phyloP scores from a whole-genome alignment of 108 stramenopile genomes.

The Skeletonema marinoi region DNA sequence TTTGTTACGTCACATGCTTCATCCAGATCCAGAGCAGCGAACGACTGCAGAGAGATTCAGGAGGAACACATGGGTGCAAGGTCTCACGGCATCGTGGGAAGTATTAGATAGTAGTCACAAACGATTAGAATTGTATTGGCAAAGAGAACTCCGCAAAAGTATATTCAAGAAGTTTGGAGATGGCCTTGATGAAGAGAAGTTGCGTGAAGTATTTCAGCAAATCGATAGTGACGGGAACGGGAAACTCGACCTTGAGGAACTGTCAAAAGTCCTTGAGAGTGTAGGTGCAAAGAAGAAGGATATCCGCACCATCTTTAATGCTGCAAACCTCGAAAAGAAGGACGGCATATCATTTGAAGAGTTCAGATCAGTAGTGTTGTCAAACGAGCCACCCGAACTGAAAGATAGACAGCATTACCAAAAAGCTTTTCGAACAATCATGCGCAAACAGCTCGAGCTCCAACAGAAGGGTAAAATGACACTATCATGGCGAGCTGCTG shows the following conservation, averaged over 20 bases:
- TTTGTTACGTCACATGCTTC: conserved; percentile 13
- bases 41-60: conserved; percentile 14
- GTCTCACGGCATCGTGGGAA: conserved; percentile 14
- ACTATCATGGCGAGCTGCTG: conserved; percentile 12
- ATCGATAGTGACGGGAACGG: conserved; percentile 20
- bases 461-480: neutral
- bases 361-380: conserved; percentile 2
- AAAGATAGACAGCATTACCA: conserved; percentile 15
- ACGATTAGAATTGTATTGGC: conserved; percentile 23
- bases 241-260: conserved; percentile 8
- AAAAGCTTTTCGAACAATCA: conserved; percentile 13
- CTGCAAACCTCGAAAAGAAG: conserved; percentile 8
- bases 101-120: conserved; percentile 7
- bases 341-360: conserved; percentile 20
- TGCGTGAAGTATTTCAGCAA: conserved; percentile 14
- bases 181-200: neutral
- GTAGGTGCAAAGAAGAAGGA: conserved; percentile 7
- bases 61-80: conserved; percentile 26
- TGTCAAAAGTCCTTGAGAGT: neutral
- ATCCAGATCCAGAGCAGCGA: conserved; percentile 28
- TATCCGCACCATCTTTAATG: conserved; percentile 8
- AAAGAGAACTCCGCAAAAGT: conserved; percentile 20
- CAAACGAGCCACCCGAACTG: neutral
- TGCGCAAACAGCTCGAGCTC: neutral
- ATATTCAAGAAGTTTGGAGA: conserved; percentile 26